Base-by-base conservation (phyloP, 2,329 filamentous ascomycete species). In the Paecilomyces niveus region DNA sequence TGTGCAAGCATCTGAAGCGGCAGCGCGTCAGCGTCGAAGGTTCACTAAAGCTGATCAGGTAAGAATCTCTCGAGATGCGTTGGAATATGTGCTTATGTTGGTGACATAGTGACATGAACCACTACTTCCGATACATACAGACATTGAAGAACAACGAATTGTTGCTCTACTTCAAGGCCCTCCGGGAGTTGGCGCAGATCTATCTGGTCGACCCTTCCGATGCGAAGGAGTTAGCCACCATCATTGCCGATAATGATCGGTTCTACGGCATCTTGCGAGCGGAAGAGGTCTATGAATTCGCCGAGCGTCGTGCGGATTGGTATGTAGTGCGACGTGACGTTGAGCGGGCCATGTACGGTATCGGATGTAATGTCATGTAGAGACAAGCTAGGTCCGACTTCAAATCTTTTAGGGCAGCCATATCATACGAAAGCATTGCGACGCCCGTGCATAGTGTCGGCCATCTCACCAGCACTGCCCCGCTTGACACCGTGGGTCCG, bases 281-380 rank as follows among this genome's bases (percentile, higher is more conserved):
- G 0, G 94, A 99, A 73, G 94, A 99, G 78, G 94, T 97, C 3
- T 96, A 96, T 68, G 93, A 97, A 78, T 99, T 95, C 78, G 94
- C 93, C 1, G 92, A 97, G 75, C 81, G 94, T 64, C 81, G 94
- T 65, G 92, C 92, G 54, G 94, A 99, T 76, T 99, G 94, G 94
- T 96, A 94, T 72, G 83, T 88, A 66, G 90, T 99, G 10, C 89
- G 89, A 77, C 85, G 84, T 63, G 86, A 92, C 62, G 94, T 99
- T 5, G 94, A 99, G 80, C 88, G 89, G 75, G 92, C 92, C 61
- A 97, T 99, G 92, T 97, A 97, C 76, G 94, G 94, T 3, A 85
- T 96, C 72, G 93, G 94, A 60, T 99, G 94, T 74, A 73, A 72
- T 53, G 70, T 95, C 51, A 97, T 97, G 92, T 97, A 75, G 81